Percentiles rank a stretch among this genome's conserved stretches.
Evolutionary conservation across 2,329 filamentous ascomycete genomes (phyloP).

Genomic region (Zasmidium cellare): DNA sequence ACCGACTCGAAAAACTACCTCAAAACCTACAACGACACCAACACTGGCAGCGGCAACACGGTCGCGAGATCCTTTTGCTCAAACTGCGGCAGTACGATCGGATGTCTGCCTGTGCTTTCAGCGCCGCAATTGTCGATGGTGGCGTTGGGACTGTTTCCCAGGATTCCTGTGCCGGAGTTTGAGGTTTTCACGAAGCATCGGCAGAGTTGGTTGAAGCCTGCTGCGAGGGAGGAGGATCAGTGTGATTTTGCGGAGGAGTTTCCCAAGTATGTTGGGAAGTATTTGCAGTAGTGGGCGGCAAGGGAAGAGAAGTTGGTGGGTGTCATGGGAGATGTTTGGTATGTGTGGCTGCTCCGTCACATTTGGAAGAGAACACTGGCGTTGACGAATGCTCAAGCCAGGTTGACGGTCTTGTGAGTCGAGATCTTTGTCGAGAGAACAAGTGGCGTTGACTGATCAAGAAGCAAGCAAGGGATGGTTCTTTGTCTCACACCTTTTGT

Average conservation of each 20-base stretch:
- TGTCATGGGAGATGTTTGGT: neutral
- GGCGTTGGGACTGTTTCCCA: constrained; percentile 18
- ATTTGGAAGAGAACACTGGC: neutral
- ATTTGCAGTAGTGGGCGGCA: neutral
- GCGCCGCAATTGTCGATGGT: constrained; percentile 12
- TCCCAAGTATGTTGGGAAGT: neutral
- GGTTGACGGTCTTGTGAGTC: neutral
- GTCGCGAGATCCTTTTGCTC: constrained; percentile 20
- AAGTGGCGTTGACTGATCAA: neutral
- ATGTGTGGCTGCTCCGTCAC: neutral
- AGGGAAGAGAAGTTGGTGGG: neutral
- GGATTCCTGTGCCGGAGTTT: constrained; percentile 17
- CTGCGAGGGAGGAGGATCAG: neutral
- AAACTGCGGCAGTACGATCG: constrained; percentile 17
- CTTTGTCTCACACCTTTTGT: neutral
- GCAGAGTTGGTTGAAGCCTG: constrained; percentile 3
- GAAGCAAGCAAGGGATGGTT: neutral
- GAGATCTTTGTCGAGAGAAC: neutral
- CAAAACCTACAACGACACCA: constrained; percentile 17
- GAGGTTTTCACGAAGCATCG: constrained; percentile 10
- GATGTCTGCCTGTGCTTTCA: constrained; percentile 1
- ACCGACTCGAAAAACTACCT: constrained; percentile 14
- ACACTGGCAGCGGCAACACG: constrained; percentile 15
- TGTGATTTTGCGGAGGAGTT: constrained; percentile 1
- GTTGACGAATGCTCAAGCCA: no score